A percentile compares a stretch with the other conserved stretches of the same genome.
phyloP scores from a whole-genome alignment of 2,329 filamentous ascomycete species.

The Fusarium continuum region DNA sequence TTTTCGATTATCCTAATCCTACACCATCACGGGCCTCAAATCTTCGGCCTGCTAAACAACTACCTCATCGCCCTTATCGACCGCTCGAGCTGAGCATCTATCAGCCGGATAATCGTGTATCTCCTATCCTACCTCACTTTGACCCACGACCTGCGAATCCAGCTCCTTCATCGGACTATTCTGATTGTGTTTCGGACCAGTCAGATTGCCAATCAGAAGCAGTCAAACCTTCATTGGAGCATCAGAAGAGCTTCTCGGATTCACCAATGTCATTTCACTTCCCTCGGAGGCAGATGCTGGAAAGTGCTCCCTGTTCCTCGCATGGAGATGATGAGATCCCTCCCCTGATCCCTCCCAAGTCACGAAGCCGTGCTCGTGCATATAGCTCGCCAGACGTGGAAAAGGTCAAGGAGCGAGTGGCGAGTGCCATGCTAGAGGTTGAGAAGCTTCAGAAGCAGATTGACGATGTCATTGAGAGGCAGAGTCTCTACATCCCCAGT shows the following conservation, averaged over 20 bases:
- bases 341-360: constrained; percentile 55
- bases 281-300: constrained; percentile 55
- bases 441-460: constrained; percentile 68
- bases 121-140: constrained; percentile 65
- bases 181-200: constrained; percentile 46
- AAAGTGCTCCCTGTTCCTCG: constrained; percentile 35
- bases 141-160: constrained; percentile 51
- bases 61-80: constrained; percentile 54
- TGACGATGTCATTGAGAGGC: constrained; percentile 67
- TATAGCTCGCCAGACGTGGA: constrained; percentile 60
- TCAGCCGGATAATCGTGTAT: constrained; percentile 53
- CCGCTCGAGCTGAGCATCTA: constrained; percentile 68
- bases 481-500: constrained; percentile 65
- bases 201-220: constrained; percentile 34
- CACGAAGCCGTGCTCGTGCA: constrained; percentile 52
- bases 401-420: constrained; percentile 63
- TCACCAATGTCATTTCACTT: constrained; percentile 63
- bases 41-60: constrained; percentile 36
- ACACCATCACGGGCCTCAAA: constrained; percentile 37
- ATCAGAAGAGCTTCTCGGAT: constrained; percentile 57
- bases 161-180: constrained; percentile 48
- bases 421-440: constrained; percentile 65
- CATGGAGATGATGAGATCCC: constrained; percentile 43
- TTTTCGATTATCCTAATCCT: constrained; percentile 40
- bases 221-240: constrained; percentile 45